Evolutionary conservation across 2,329 filamentous ascomycete species (phyloP).

Genomic region (Colletotrichum sp.): DNA sequence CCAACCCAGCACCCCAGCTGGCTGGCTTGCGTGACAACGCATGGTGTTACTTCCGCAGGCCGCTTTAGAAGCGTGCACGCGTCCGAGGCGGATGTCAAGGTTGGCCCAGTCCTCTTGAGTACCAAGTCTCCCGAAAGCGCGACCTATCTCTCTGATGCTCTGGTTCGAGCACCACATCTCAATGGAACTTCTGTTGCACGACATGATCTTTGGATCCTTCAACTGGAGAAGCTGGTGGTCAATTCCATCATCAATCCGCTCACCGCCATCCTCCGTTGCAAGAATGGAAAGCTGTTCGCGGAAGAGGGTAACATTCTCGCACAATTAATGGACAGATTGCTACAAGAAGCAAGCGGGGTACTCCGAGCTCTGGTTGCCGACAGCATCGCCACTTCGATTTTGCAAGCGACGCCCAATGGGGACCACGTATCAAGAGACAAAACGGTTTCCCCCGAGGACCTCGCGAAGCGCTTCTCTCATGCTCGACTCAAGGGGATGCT

Average conservation of each 20-base stretch:
- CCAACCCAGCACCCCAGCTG: conserved; percentile 64
- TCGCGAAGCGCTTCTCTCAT: conserved; percentile 48
- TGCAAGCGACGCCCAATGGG: conserved; percentile 25
- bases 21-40: conserved; percentile 68
- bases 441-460: not conserved
- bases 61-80: conserved; percentile 59
- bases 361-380: conserved; percentile 72
- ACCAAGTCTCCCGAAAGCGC: conserved; percentile 5
- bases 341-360: conserved; percentile 78
- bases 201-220: conserved; percentile 59
- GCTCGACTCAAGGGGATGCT: conserved; percentile 49
- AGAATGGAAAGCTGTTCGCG: conserved; percentile 78
- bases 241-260: conserved; percentile 86
- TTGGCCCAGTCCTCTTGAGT: conserved; percentile 52
- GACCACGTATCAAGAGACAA: not conserved
- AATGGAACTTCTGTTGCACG: conserved; percentile 42
- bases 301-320: conserved; percentile 56
- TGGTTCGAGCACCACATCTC: conserved; percentile 49
- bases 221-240: conserved; percentile 85
- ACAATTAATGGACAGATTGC: conserved; percentile 69
- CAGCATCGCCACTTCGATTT: conserved; percentile 39
- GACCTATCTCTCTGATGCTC: conserved; percentile 45
- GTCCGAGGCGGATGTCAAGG: conserved; percentile 50
- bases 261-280: conserved; percentile 77
- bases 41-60: conserved; percentile 58